Base-by-base conservation (phyloP, 1,284 basidiomycete genomes). In the Malassezia sp. region DNA sequence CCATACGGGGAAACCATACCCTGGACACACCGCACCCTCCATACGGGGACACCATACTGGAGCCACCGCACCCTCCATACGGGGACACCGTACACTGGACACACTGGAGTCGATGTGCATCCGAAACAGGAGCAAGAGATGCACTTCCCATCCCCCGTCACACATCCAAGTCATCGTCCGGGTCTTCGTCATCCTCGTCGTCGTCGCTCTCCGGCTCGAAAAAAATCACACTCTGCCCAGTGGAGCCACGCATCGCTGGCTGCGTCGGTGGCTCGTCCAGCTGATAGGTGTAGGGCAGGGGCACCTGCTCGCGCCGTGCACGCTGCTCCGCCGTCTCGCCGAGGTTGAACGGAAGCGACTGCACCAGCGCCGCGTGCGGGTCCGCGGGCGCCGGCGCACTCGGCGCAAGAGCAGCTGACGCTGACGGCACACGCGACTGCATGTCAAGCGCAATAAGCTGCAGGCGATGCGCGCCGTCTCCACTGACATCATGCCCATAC, bases 161-260 rank as follows among this genome's bases (percentile, higher is more conserved):
- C 20, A 65, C 45, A 39, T 65, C 63, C 28, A 65, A 38, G 47
- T 65, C 63, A 28, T 65, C 63, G 31, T 65, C 63, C 4, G 63
- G 63, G 49, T 65, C 63, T 32, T 65, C 63, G 30, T 65, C 63
- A 29, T 65, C 63, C 39, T 65, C 63, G 42, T 65, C 63, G 28
- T 65, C 63, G 22, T 60, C 63, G 12, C 54, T 49, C 35, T 65
- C 63, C 4, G 63, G 60, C 40, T 65, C 61, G 38, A 65, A 65
- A 21, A 65, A 59, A 51, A 65, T 65, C 24, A 54, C 55, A 5
- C 57, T 57, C 23, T 63, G 56, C 17, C 61, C 57, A 1, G 60
- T 61, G 8, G 39, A 51, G 15, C 61, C 63, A 10, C 58, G 45
- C 36, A 51, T 34, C 14, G 46, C 34, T 2, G 33, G 14, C 18